These are phyloP conservation scores for Combretum micranthum DNA, from an alignment of 345 rosid species.

Conservation along the genomic window DNA sequence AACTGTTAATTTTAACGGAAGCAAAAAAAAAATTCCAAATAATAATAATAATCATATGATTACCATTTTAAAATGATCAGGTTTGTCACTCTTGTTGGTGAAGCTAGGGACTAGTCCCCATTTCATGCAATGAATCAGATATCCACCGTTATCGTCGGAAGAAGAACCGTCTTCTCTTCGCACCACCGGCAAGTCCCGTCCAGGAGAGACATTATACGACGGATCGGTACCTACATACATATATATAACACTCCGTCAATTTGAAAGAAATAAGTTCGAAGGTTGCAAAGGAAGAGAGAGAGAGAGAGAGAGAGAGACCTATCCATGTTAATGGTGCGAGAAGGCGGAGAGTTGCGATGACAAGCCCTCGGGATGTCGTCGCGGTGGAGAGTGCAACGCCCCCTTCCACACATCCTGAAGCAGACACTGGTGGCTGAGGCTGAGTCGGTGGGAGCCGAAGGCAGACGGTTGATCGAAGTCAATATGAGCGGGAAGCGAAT, in stretches of 20 bases:
- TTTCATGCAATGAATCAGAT: slow-evolving; percentile 66
- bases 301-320: slow-evolving; percentile 26
- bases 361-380: slow-evolving; percentile 67
- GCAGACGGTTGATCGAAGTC: no score
- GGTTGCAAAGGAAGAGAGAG: neutral
- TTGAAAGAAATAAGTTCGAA: neutral
- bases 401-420: slow-evolving; percentile 70
- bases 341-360: slow-evolving; percentile 33
- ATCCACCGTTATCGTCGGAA: slow-evolving; percentile 18
- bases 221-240: slow-evolving; percentile 60
- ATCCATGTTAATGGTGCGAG: slow-evolving; percentile 41
- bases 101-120: slow-evolving; percentile 92
- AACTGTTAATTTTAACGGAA: no score
- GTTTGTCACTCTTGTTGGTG: slow-evolving; percentile 69
- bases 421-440: neutral
- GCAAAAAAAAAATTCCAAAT: no score
- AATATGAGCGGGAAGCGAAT: no score
- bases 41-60: no score
- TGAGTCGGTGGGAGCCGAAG: no score
- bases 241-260: neutral
- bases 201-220: slow-evolving; percentile 68
- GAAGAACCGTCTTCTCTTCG: slow-evolving; percentile 39
- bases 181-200: slow-evolving; percentile 57
- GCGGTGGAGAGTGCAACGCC: slow-evolving; percentile 65
- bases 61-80: slow-evolving; percentile 87